Evolutionary conservation across 2,329 filamentous ascomycete species (phyloP), one percentile per base, ranked within the genome.

Genomic region (Monilinia fructigena): DNA sequence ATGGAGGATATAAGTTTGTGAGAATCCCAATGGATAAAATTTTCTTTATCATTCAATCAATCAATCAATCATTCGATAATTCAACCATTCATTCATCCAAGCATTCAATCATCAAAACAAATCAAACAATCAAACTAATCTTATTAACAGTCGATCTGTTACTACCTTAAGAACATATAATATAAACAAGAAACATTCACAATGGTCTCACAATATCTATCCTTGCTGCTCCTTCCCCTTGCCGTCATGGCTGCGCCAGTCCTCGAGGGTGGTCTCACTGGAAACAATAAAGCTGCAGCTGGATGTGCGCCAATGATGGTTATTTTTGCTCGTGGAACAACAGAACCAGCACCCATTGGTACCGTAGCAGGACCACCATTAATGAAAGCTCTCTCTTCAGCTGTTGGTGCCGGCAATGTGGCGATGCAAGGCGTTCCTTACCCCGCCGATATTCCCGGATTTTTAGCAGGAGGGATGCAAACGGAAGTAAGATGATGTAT

Each of bases 361-460:
- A 67, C 72, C 45, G 47, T 75, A n/a, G 69, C 69, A 1, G 72
- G 73, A 2, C 73, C 73, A 8, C 71, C 72, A 3, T 70, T 74
- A 52, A 73, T 75, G 54, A 69, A 66, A 14, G 72, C 73, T 11
- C 65, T 74, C 4, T 70, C 67, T n/a, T 66, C 50, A 7, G 69
- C 74, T 14, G 74, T 77, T 68, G 76, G 84, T 68, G 80, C 80
- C 23, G 75, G 74, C 8, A 76, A 75, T 50, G 79, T 80, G 61
- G 72, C 80, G 3, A 78, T 84, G 11, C 84, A 86, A 74, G 84
- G 84, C 58, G 81, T 86, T 28, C 76, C 81, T 23, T 86, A 86
- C 70, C 76, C 79, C 0, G 84, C 84, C 10, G 75, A 77, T 63
- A 68, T 80, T 18, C 68, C 70, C 1, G 82, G 83, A 0, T 83